These are phyloP conservation scores for Cladosporium sp. DNA, from an alignment of 2,329 filamentous ascomycete genomes.

Conservation along the genomic window DNA sequence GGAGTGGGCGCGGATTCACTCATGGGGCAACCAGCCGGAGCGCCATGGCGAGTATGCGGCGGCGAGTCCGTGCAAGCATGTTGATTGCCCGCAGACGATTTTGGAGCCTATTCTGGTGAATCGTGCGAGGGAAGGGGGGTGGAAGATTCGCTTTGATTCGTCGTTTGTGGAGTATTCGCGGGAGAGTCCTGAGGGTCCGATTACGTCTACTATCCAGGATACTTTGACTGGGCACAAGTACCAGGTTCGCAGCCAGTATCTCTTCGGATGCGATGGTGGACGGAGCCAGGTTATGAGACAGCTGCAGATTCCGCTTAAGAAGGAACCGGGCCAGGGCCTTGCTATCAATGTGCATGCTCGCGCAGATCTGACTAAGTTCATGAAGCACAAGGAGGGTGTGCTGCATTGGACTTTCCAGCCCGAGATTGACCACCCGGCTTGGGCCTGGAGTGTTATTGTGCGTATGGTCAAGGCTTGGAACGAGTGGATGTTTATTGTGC, in stretches of 20 bases:
- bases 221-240: conserved; percentile 42
- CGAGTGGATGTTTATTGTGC: conserved; percentile 55
- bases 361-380: conserved; percentile 53
- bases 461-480: conserved; percentile 66
- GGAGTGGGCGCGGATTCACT: conserved; percentile 45
- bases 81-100: conserved; percentile 47
- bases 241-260: conserved; percentile 53
- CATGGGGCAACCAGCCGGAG: conserved; percentile 46
- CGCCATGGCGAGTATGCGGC: conserved; percentile 43
- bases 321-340: conserved; percentile 46
- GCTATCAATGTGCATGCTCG: conserved; percentile 53
- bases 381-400: conserved; percentile 56
- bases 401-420: conserved; percentile 63
- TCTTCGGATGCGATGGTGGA: conserved; percentile 61
- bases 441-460: conserved; percentile 52
- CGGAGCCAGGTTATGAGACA: conserved; percentile 49
- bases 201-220: conserved; percentile 41
- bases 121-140: conserved; percentile 40
- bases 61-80: conserved; percentile 44
- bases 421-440: conserved; percentile 49
- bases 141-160: conserved; percentile 44
- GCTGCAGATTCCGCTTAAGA: conserved; percentile 49
- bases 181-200: conserved; percentile 25
- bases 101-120: conserved; percentile 46
- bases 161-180: conserved; percentile 36